These are phyloP conservation scores for Phytophthora foliorum DNA, from an alignment of 352 stramenopile genomes.

Conservation along the genomic window DNA sequence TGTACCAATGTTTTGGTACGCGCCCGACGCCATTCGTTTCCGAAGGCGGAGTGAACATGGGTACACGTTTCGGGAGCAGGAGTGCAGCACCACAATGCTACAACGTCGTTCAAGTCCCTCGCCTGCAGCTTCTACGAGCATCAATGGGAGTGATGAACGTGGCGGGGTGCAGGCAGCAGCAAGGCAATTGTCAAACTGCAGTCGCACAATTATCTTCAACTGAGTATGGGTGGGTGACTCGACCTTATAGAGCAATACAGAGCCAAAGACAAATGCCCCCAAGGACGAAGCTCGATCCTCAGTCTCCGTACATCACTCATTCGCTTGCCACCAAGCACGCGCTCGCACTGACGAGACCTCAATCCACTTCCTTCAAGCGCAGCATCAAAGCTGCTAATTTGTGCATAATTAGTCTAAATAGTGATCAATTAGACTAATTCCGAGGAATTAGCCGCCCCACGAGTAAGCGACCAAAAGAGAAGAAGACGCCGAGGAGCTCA, in stretches of 20 bases:
- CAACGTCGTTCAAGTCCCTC: conserved; percentile 12
- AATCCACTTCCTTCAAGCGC: conserved; percentile 27
- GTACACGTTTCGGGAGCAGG: conserved; percentile 6
- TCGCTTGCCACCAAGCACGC: neutral
- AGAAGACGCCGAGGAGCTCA: conserved; percentile 41
- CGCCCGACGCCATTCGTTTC: conserved; percentile 20
- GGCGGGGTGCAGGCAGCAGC: neutral
- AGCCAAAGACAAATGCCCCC: neutral
- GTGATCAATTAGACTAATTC: conserved; percentile 12
- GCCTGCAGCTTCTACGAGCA: neutral
- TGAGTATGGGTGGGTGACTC: neutral
- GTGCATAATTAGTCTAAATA: neutral
- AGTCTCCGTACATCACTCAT: neutral
- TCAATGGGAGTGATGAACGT: neutral
- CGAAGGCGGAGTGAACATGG: conserved; percentile 9
- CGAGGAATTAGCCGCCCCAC: conserved; percentile 15
- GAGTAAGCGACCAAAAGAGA: conserved; percentile 41
- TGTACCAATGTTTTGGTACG: conserved; percentile 10
- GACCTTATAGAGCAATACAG: neutral
- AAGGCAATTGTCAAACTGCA: neutral
- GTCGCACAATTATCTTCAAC: conserved; percentile 10
- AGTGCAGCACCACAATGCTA: conserved; percentile 16
- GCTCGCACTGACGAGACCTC: conserved; percentile 23
- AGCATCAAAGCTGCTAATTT: neutral
- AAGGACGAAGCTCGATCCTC: neutral